A percentile compares a stretch with the other conserved stretches of the same genome.
These are phyloP conservation scores for Cerrena zonata DNA, from an alignment of 1,284 basidiomycete species.

Conservation along the genomic window DNA sequence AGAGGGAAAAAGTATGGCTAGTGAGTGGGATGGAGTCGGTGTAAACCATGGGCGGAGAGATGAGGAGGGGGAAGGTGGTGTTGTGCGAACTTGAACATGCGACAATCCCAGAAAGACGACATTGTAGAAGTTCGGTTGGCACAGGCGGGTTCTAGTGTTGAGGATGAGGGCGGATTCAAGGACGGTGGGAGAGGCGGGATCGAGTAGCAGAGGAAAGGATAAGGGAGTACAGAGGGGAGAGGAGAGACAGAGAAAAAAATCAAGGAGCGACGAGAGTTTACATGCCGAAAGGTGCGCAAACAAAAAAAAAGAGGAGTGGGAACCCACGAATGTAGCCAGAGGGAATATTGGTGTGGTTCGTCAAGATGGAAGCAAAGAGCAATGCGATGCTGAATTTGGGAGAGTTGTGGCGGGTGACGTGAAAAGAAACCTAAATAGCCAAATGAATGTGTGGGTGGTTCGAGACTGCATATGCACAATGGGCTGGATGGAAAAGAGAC, in stretches of 20 bases:
- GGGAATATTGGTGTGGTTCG: slow-evolving; percentile 5
- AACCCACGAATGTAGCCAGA: slow-evolving; percentile 6
- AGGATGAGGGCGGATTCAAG: background rate
- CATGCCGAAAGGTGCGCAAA: background rate
- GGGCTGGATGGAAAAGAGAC: background rate
- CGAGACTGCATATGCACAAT: slow-evolving; percentile 6
- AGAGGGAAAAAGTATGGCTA: too few relatives aligned
- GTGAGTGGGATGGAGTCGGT: background rate
- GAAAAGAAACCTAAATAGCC: background rate
- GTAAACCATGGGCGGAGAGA: background rate
- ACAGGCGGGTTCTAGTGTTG: too few relatives aligned
- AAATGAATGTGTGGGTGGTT: slow-evolving; percentile 3
- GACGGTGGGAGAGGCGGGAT: background rate
- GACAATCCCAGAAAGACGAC: too few relatives aligned
- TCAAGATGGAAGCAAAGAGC: slow-evolving; percentile 12
- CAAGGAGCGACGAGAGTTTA: background rate
- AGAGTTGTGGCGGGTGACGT: background rate
- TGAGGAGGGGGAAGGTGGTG: too few relatives aligned
- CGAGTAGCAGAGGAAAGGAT: background rate
- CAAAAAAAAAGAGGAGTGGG: slow-evolving; percentile 13
- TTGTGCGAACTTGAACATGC: too few relatives aligned
- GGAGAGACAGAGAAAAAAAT: background rate
- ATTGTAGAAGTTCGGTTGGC: too few relatives aligned
- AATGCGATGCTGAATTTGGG: slow-evolving; percentile 21
- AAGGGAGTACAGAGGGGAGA: background rate